A percentile compares a stretch with the other conserved stretches of the same genome.
phyloP scores from a whole-genome alignment of 371 early-diverging fungal genomes.

The Syncephalastrum contaminatum region DNA sequence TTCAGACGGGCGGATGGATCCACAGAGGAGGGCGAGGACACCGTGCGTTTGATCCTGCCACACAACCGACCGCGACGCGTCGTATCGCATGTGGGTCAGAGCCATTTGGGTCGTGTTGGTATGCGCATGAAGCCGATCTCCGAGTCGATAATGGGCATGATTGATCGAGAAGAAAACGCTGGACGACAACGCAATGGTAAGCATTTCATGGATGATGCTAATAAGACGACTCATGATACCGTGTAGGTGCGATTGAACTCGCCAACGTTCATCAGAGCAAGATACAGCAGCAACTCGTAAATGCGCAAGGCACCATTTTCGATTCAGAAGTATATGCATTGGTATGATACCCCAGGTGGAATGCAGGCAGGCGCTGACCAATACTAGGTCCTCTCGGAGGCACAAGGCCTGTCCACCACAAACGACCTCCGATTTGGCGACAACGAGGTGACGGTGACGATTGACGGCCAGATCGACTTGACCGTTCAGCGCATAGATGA shows the following conservation, averaged over 20 bases:
- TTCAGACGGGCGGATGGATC: slow-evolving; percentile 22
- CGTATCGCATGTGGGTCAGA: slow-evolving; percentile 10
- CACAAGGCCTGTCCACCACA: slow-evolving; percentile 46
- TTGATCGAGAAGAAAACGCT: slow-evolving; percentile 7
- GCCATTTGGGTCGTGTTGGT: slow-evolving; percentile 12
- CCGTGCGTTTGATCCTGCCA: slow-evolving; percentile 17
- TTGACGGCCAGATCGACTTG: slow-evolving; percentile 59
- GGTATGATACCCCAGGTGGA: slow-evolving; percentile 19
- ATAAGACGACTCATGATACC: not conserved
- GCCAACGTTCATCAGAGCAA: slow-evolving; percentile 10
- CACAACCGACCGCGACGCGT: slow-evolving; percentile 18
- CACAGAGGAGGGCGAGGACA: slow-evolving; percentile 12
- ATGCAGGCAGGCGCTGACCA: not conserved
- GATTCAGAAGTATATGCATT: slow-evolving; percentile 58
- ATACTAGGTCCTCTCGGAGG: slow-evolving; percentile 52
- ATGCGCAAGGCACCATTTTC: slow-evolving; percentile 55
- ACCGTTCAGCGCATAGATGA: not conserved
- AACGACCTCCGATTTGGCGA: slow-evolving; percentile 52
- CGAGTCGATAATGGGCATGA: slow-evolving; percentile 21
- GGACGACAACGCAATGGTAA: slow-evolving; percentile 5
- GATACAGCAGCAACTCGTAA: slow-evolving; percentile 43
- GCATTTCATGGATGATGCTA: slow-evolving; percentile 7
- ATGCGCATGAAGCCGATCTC: slow-evolving; percentile 5
- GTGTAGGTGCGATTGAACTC: not conserved
- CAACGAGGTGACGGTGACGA: slow-evolving; percentile 50